Base-by-base conservation (phyloP, 257 asterid genomes). In the Solanum gandarillasii region DNA sequence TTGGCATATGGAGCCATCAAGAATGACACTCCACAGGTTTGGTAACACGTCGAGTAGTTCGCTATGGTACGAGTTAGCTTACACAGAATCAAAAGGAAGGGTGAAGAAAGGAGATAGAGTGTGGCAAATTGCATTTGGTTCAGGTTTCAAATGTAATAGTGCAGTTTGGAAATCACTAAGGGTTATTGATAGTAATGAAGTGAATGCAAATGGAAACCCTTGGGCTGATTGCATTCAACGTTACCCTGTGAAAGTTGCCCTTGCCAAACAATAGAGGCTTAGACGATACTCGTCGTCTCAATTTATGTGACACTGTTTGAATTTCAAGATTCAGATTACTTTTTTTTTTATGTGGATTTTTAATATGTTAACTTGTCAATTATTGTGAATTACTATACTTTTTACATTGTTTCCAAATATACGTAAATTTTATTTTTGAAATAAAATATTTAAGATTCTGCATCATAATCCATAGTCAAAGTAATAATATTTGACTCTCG, bases 21-120 rank as follows among this genome's bases (percentile, higher is more conserved):
- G 91, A 72, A 93, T 92, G 95, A 94, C 97, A 12, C 90, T 93
- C 34, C 92, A 92, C 60, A 88, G 94, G 29, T 94, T 93, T 43
- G 97, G 97, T 14, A 94, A 94, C 84, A 92, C 95, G 16, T 94
- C 97, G 0, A 93, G 94, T 75, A 92, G 95, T 27, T 92, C 95
- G 0, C 20, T 93, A 43, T 94, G 95, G 97, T 94, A 94, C 16
- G 94, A 88, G 48, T 82, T 94, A 36, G 93, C 97, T 0, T 94
- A 94, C 39, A 78, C 91, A 1, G 97, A 94, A 70, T 93, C 95
- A 4, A 93, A 94, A 90, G 95, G 93, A 12, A 87, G 93, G 36
- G 93, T 94, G 2, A 79, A 46, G 18, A 93, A 87, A 83, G 95
- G 97, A 0, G 93, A 92, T 18, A 89, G 94, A 86, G 91, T 92